A percentile compares a stretch with the other conserved stretches of the same genome.
Conservation (phyloP, 1,284 basidiomycete species). For the Bondarzewia mesenterica region DNA sequence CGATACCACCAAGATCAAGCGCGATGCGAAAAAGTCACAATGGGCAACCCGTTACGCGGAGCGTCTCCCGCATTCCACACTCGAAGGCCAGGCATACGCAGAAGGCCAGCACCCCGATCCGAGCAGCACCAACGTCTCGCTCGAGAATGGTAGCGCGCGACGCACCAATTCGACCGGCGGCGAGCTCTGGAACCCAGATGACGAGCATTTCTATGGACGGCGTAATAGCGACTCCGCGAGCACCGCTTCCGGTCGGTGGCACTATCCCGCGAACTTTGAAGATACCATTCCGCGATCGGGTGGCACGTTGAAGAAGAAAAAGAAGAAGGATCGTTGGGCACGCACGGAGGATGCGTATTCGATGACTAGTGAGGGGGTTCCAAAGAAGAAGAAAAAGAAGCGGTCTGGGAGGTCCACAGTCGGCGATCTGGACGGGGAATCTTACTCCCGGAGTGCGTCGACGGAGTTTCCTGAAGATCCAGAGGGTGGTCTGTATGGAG, state of each 20-base stretch:
- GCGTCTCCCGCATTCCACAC: constrained; percentile 64
- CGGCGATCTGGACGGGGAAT: constrained; percentile 26
- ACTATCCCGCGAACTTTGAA: constrained; percentile 75
- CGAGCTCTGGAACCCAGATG: constrained; percentile 57
- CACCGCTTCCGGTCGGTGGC: constrained; percentile 48
- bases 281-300: constrained; percentile 40
- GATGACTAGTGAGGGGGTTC: constrained; percentile 38
- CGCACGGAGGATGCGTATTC: constrained; percentile 75
- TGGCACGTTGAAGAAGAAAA: constrained; percentile 48
- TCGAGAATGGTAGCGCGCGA: constrained; percentile 23
- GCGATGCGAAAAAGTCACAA: constrained; percentile 72
- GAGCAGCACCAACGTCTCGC: constrained; percentile 38
- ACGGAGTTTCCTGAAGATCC: constrained; percentile 63
- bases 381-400: constrained; percentile 38
- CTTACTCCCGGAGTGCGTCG: constrained; percentile 37
- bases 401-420: constrained; percentile 26
- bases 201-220: constrained; percentile 63
- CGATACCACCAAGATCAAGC: constrained; percentile 66
- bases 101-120: constrained; percentile 58
- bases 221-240: constrained; percentile 29
- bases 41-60: constrained; percentile 87
- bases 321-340: constrained; percentile 79
- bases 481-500: constrained; percentile 56
- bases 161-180: constrained; percentile 29
- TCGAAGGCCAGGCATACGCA: constrained; percentile 65